phyloP scores from a whole-genome alignment of 352 stramenopile species.

The Achlya hypogyna region DNA sequence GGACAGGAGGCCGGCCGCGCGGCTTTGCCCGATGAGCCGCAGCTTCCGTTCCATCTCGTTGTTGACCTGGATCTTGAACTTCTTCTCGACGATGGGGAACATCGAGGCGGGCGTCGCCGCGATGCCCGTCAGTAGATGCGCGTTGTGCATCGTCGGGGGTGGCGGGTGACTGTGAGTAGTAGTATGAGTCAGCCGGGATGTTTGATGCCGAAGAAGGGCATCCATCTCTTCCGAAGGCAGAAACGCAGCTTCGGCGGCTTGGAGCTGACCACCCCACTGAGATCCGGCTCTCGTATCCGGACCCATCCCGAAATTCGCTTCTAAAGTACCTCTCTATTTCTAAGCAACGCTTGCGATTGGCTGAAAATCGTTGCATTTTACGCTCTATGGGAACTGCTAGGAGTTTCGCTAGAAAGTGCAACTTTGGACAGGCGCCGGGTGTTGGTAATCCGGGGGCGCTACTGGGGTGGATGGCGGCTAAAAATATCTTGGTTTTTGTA shows the following conservation, averaged over 20 bases:
- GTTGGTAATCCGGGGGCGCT: neutral
- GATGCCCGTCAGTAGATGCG: neutral
- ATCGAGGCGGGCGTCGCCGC: neutral
- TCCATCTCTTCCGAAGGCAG: constrained; percentile 6
- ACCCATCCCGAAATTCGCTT: neutral
- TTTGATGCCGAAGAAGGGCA: neutral
- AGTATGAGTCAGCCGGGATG: neutral
- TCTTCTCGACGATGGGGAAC: constrained; percentile 7
- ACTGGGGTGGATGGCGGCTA: no score
- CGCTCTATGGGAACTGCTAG: neutral
- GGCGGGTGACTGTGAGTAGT: neutral
- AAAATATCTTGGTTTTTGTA: no score
- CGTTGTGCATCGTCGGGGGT: neutral
- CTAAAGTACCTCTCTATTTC: neutral
- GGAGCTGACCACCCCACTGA: neutral
- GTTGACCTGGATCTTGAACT: constrained; percentile 9
- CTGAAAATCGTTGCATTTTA: neutral
- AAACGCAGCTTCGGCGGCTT: neutral
- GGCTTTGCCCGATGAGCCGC: neutral
- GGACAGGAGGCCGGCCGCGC: neutral
- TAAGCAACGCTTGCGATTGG: neutral
- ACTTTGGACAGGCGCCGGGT: neutral
- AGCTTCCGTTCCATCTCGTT: constrained; percentile 3
- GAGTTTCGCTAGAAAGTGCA: neutral
- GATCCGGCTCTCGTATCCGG: neutral